These are phyloP conservation scores for Letharia lupina DNA, from an alignment of 495 filamentous ascomycete genomes.

Conservation along the genomic window DNA sequence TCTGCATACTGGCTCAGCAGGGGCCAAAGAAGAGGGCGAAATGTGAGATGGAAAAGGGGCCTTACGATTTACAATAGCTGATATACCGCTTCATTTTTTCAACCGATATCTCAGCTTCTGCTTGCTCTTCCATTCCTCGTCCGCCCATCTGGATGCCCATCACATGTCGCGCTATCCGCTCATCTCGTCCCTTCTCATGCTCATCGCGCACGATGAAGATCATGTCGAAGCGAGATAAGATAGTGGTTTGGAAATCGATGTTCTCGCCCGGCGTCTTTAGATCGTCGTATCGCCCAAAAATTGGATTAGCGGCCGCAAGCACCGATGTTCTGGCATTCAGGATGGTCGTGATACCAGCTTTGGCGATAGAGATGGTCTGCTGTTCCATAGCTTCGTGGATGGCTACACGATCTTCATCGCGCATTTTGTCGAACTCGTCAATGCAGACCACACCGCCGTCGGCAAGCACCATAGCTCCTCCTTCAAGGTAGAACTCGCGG, in stretches of 20 bases:
- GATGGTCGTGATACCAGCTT: constrained; percentile 98
- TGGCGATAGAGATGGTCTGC: constrained; percentile 98
- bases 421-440: constrained; percentile 99
- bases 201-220: constrained; percentile 98
- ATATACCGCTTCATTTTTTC: constrained; percentile 99
- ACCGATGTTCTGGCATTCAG: constrained; percentile 94
- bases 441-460: constrained; percentile 98
- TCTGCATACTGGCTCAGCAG: constrained; percentile 33
- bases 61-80: constrained; percentile 91
- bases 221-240: constrained; percentile 98
- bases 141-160: constrained; percentile 97
- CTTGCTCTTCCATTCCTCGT: constrained; percentile 71
- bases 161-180: constrained; percentile 91
- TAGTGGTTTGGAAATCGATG: constrained; percentile 99
- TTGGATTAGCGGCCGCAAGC: constrained; percentile 91
- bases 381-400: constrained; percentile 99
- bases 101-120: constrained; percentile 77
- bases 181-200: constrained; percentile 81
- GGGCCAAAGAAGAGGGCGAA: neutral
- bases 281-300: constrained; percentile 97
- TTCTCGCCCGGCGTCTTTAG: constrained; percentile 97
- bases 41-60: constrained; percentile 25
- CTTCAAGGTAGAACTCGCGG: constrained; percentile 96
- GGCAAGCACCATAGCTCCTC: constrained; percentile 97
- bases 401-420: constrained; percentile 95